A percentile compares a stretch with the other conserved stretches of the same genome.
Conservation (phyloP, 2,329 filamentous ascomycete species). For the Penicillium sp. region DNA sequence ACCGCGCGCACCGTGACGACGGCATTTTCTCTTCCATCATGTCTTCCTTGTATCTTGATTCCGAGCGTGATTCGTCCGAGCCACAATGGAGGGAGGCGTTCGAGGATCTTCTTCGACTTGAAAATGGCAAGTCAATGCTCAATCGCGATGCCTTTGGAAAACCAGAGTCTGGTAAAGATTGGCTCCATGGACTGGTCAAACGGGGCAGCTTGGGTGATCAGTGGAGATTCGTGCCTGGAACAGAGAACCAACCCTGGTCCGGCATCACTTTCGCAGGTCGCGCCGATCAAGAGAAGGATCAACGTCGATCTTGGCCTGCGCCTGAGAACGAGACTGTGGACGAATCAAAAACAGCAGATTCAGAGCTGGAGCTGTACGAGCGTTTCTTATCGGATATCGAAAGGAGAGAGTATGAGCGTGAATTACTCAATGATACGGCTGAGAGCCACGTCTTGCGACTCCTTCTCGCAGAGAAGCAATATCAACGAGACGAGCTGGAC, state of each 20-base stretch:
- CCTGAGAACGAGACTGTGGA: constrained; percentile 10
- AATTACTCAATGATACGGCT: constrained; percentile 28
- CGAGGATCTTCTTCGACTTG: constrained; percentile 58
- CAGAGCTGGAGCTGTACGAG: constrained; percentile 59
- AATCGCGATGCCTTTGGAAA: constrained; percentile 30
- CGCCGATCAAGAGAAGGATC: constrained; percentile 4
- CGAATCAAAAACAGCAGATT: constrained; percentile 34
- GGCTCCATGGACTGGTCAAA: constrained; percentile 43
- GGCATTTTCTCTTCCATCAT: constrained; percentile 39
- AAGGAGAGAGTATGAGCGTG: constrained; percentile 34
- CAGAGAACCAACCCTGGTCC: constrained; percentile 25
- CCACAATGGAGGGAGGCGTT: constrained; percentile 60
- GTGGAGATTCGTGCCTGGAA: constrained; percentile 36
- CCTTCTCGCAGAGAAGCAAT: constrained; percentile 35
- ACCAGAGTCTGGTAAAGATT: constrained; percentile 38
- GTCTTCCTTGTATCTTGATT: constrained; percentile 33
- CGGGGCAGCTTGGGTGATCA: constrained; percentile 45
- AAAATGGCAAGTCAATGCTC: constrained; percentile 47
- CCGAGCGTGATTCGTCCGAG: constrained; percentile 36
- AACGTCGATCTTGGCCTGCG: constrained; percentile 10
- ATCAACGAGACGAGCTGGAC: constrained; percentile 25
- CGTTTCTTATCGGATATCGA: constrained; percentile 46
- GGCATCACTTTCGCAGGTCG: constrained; percentile 22
- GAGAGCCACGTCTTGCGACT: constrained; percentile 39
- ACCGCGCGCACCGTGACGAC: constrained; percentile 26